Base-by-base conservation (phyloP, 345 rosid species). In the Eutrema heterophyllum region DNA sequence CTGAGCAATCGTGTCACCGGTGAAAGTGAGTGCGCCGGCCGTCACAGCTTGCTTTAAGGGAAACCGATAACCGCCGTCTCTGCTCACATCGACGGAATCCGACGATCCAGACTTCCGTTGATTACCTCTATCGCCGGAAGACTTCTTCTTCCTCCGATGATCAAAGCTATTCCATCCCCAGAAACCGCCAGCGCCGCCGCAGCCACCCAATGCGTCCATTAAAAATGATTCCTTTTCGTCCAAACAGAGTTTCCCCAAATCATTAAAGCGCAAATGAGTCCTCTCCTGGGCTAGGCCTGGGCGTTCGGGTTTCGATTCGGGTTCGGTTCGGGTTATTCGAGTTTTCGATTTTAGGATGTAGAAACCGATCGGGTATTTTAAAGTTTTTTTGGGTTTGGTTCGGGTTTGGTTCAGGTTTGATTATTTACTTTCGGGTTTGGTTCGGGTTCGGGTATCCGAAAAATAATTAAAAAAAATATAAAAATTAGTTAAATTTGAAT, bases 1-100 rank as follows among this genome's bases (percentile, higher is more conserved):
- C 64, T 94, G 97, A 69, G 98, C 95, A 30, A 89, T 86, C 1
- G 96, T 80, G 71, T 91, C 98, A 6, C 97, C 98, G 15, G 93
- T 66, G 15, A 91, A 83, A 41, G 93, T 84, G 27, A 94, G 89
- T 4, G 96, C 83, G 2, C 88, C 89, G 10, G 97, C 93, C 7
- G 93, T 89, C 46, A 68, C 68, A 24, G 98, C 96, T 76, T 91
- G 97, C 87, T 91, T 91, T 6, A 89, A 59, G 14, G 97, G 98
- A 80, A 94, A 94, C 1, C 59, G 82, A 83, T 56, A 77, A 65
- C 90, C 86, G 26, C 79, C 26, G 24, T 51, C 46, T 15, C 83
- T 85, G 10, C 77, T 56, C 36, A 70, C 78, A 3, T 80, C 74
- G 65, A 74, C 81, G 29, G 84, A 86, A 65, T 81, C 92, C 1